Percentiles rank a stretch among this genome's conserved stretches.
These are phyloP conservation scores for Eragrostis curvula DNA, from an alignment of 176 grass and related monocot genomes.

Conservation along the genomic window DNA sequence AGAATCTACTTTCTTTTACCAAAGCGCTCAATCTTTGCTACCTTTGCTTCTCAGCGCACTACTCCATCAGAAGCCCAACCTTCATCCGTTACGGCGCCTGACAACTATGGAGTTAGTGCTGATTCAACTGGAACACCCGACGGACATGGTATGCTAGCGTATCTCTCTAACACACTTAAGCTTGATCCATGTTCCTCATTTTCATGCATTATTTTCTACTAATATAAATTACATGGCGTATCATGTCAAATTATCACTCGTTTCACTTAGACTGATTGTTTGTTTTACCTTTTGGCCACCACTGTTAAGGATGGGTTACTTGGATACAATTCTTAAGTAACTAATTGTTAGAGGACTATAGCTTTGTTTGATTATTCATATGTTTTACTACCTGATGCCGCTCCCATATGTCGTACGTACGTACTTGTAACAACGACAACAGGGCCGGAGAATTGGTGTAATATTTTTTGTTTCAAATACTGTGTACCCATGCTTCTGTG, in stretches of 20 bases:
- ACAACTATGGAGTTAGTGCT: neutral
- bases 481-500: no score
- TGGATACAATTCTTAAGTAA: neutral
- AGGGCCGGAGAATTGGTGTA: no score
- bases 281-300: neutral
- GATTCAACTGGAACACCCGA: neutral
- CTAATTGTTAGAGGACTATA: neutral
- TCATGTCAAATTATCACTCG: neutral
- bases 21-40: conserved; percentile 36
- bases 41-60: conserved; percentile 5
- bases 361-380: neutral
- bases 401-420: no score
- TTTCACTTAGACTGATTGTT: no score
- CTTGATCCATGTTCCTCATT: neutral
- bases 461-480: no score
- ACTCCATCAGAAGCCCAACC: no score
- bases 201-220: neutral
- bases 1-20: conserved; percentile 82
- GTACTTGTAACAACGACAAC: no score
- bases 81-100: no score
- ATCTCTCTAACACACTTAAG: neutral
- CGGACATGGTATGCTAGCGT: conserved; percentile 32
- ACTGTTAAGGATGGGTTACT: neutral
- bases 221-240: conserved; percentile 29
- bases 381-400: neutral